A percentile compares a stretch with the other conserved stretches of the same genome.
Conservation (phyloP, 768 basidiomycete species). For the Nevesoporus exiguus region DNA sequence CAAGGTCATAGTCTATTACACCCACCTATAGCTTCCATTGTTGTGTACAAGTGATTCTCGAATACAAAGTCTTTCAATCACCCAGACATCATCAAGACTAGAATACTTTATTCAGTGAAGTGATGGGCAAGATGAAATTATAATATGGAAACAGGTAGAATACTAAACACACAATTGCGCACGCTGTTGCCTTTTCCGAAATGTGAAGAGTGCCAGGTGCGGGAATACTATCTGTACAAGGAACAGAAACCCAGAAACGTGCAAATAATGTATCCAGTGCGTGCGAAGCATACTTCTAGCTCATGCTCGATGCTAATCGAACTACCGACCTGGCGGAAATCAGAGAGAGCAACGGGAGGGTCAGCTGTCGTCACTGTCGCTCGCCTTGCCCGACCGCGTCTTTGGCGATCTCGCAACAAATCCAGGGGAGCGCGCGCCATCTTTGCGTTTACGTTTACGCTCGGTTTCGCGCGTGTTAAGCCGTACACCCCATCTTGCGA, state of each 20-base stretch:
- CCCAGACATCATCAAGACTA: neutral
- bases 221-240: conserved; percentile 17
- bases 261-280: conserved; percentile 6
- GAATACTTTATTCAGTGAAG: neutral
- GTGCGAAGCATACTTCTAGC: neutral
- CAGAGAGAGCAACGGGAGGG: neutral
- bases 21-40: neutral
- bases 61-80: neutral
- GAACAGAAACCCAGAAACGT: conserved; percentile 2
- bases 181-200: conserved; percentile 1
- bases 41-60: neutral
- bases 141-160: conserved; percentile 4
- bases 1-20: neutral
- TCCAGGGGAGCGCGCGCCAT: conserved; percentile 5
- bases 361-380: conserved; percentile 28
- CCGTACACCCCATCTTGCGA: conserved; percentile 33
- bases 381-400: conserved; percentile 11
- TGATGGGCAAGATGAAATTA: conserved; percentile 8
- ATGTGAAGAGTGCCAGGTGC: conserved; percentile 7
- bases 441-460: conserved; percentile 35
- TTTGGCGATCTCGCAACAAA: conserved; percentile 4
- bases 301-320: neutral
- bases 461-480: conserved; percentile 37
- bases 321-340: neutral
- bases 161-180: conserved; percentile 2